A percentile compares a stretch with the other conserved stretches of the same genome.
phyloP scores from a whole-genome alignment of 1,284 basidiomycete genomes.

The Moesziomyces antarcticus region DNA sequence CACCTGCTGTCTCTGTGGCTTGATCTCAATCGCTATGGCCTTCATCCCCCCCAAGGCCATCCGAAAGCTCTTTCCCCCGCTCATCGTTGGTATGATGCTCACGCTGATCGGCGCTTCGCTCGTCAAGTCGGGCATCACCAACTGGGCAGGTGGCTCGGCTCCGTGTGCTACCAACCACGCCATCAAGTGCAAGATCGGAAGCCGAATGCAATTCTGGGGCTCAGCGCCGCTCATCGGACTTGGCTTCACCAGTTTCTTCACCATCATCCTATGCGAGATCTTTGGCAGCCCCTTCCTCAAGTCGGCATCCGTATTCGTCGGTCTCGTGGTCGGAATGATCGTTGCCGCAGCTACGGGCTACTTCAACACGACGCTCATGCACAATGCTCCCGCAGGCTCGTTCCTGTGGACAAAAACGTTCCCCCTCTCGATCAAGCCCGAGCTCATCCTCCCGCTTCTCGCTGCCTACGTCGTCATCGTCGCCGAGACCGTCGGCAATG shows the following conservation, averaged over 20 bases:
- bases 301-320: conserved; percentile 38
- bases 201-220: conserved; percentile 28
- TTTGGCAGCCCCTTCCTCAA: conserved; percentile 51
- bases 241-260: conserved; percentile 35
- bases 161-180: conserved; percentile 27
- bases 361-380: conserved; percentile 28
- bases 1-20: conserved; percentile 28
- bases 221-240: conserved; percentile 43
- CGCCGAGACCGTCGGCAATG: conserved; percentile 39
- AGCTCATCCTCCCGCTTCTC: conserved; percentile 30
- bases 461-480: conserved; percentile 31
- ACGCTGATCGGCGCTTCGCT: conserved; percentile 32
- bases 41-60: conserved; percentile 39
- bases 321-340: conserved; percentile 46
- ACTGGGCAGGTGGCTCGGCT: conserved; percentile 44
- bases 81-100: conserved; percentile 45
- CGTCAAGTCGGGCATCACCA: conserved; percentile 31
- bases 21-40: conserved; percentile 29
- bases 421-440: conserved; percentile 26
- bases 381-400: conserved; percentile 19
- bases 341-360: conserved; percentile 45
- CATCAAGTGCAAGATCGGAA: conserved; percentile 24
- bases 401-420: conserved; percentile 40
- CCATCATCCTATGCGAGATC: conserved; percentile 43
- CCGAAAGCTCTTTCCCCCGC: conserved; percentile 42